Percentiles rank a stretch among this genome's conserved stretches.
phyloP scores from a whole-genome alignment of 2,329 filamentous ascomycete species.

The Huntiella bhutanensis region DNA sequence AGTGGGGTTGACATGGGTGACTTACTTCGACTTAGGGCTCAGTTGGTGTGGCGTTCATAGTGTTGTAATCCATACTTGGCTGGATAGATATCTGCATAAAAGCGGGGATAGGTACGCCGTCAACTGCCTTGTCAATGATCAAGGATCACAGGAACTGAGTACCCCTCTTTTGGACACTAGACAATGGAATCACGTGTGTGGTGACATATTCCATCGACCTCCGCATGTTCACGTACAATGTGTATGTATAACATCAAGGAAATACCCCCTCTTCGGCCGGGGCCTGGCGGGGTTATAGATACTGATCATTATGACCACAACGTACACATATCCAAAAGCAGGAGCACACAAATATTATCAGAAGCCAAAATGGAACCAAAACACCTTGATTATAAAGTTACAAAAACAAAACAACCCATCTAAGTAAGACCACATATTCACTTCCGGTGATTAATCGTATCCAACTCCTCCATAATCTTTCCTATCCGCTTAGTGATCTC shows the following conservation, averaged over 20 bases:
- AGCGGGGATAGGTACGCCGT: not conserved
- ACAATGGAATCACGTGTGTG: no score
- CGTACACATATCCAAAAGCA: no score
- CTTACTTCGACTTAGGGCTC: slow-evolving; percentile 10
- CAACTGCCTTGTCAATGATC: not conserved
- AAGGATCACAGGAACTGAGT: not conserved
- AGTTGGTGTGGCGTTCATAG: not conserved
- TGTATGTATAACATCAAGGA: no score
- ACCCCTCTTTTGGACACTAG: not conserved
- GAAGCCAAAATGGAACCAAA: no score
- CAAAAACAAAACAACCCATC: not conserved
- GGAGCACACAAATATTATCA: no score
- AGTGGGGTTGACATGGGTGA: no score
- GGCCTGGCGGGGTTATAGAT: no score
- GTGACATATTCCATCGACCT: no score
- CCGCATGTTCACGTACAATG: no score
- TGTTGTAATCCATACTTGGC: not conserved
- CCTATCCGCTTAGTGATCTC: slow-evolving; percentile 57
- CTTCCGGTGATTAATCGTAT: slow-evolving; percentile 23
- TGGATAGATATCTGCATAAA: not conserved
- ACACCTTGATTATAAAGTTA: no score
- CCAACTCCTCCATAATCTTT: slow-evolving; percentile 43
- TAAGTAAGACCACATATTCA: not conserved
- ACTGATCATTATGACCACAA: no score
- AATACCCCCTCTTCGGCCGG: no score